Evolutionary conservation across 352 stramenopile genomes (phyloP), one percentile per base, ranked within the genome.

Genomic region (Pythium periplocum): DNA sequence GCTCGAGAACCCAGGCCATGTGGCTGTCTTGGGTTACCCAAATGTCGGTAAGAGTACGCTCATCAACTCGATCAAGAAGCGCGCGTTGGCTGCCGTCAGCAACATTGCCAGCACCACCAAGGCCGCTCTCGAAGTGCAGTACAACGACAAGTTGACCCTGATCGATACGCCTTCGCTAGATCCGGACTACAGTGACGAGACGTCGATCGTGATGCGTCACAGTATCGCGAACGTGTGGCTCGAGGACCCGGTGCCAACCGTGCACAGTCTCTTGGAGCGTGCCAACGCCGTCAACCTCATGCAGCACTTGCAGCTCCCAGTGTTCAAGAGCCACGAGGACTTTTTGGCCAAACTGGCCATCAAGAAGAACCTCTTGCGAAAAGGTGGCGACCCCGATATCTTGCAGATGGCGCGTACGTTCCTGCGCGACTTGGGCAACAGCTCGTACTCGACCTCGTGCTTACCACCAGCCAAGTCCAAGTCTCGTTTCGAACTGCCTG

Each of bases 11-110:
- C 54, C 70, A 4, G 44, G 98, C 41, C 85, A 87, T 5, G 92
- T 99, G 2, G 97, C 96, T 12, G 71, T 99, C n/a, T 79, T 99
- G n/a, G 97, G 97, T 4, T 99, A 99, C 81, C 96, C 97, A 32
- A 99, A 99, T 57, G 83, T 93, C 31, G 83, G 83, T 59, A 98
- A 99, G 73, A 95, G 74, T 52, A 98, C 89, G 31, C 75, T 98
- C 4, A 93, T 99, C 62, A 98, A 97, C 69, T 97, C 87, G 50
- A 86, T 99, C 40, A 97, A 97, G 71, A 83, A 91, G 45, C 78
- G 62, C 9, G 47, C 71, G 46, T 53, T 93, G 37, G 57, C 69
- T 11, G 52, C 62, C 10, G 77, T 88, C 30, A 78, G 78, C 2
- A 62, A 58, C 48, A 73, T 68, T n/a, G 67, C 83, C 7, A 66